A percentile compares a stretch with the other conserved stretches of the same genome.
phyloP scores from a whole-genome alignment of 805 yeast species.

The Candida quercuum region DNA sequence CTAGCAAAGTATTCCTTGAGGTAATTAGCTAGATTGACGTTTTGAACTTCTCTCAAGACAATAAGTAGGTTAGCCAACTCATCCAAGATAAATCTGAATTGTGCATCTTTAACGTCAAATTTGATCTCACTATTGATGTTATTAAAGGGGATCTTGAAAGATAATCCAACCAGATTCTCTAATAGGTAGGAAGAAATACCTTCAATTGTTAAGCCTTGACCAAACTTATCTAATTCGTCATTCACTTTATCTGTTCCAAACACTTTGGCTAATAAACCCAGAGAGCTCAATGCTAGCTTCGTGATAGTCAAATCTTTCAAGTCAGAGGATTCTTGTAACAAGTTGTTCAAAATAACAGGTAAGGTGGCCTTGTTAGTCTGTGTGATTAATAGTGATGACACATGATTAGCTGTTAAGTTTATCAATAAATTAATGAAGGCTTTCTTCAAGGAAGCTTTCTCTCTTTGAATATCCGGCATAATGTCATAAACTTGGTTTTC shows the following conservation, averaged over 20 bases:
- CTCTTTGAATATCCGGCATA: slow-evolving; percentile 59
- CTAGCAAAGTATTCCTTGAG: slow-evolving; percentile 47
- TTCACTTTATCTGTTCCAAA: slow-evolving; percentile 67
- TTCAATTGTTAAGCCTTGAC: slow-evolving; percentile 46
- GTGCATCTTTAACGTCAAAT: slow-evolving; percentile 73
- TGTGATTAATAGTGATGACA: slow-evolving; percentile 70
- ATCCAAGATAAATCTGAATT: slow-evolving; percentile 63
- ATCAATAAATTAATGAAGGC: slow-evolving; percentile 66
- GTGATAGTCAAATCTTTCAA: slow-evolving; percentile 58
- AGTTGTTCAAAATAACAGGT: slow-evolving; percentile 53
- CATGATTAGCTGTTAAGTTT: slow-evolving; percentile 68
- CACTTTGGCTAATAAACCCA: slow-evolving; percentile 54
- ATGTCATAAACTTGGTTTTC: slow-evolving; percentile 31
- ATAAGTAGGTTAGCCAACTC: slow-evolving; percentile 72
- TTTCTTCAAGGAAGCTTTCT: slow-evolving; percentile 60
- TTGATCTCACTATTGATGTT: slow-evolving; percentile 32
- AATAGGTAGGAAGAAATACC: slow-evolving; percentile 69
- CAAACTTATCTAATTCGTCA: slow-evolving; percentile 52
- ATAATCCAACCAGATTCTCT: slow-evolving; percentile 58
- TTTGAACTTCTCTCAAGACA: slow-evolving; percentile 47
- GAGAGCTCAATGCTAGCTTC: slow-evolving; percentile 63
- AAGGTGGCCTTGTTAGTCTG: slow-evolving; percentile 58
- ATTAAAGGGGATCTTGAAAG: slow-evolving; percentile 79
- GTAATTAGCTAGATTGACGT: slow-evolving; percentile 44
- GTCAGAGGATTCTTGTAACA: slow-evolving; percentile 62